These are phyloP conservation scores for Nepenthes alata DNA, from an alignment of 179 eudicot genomes.

Conservation along the genomic window DNA sequence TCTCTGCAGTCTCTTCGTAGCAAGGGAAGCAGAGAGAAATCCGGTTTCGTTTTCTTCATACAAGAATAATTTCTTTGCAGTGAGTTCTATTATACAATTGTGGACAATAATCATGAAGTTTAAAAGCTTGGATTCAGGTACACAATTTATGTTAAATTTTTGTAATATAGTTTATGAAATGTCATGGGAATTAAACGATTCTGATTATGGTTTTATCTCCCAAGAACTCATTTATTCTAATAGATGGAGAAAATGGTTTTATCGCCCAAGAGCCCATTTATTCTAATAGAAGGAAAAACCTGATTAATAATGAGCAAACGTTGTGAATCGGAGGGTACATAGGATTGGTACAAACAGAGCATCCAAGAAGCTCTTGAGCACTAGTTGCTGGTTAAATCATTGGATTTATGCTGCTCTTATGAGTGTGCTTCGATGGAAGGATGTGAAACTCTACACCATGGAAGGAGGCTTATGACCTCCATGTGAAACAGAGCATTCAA, in stretches of 20 bases:
- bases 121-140: no score
- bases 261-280: neutral
- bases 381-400: slow-evolving; percentile 50
- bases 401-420: slow-evolving; percentile 11
- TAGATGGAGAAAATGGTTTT: neutral
- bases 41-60: neutral
- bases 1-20: no score
- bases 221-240: no score
- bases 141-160: no score
- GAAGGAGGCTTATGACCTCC: slow-evolving; percentile 1
- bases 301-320: slow-evolving; percentile 24
- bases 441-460: slow-evolving; percentile 19
- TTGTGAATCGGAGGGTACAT: slow-evolving; percentile 98
- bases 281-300: neutral
- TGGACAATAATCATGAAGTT: no score
- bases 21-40: no score
- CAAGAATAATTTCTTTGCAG: no score
- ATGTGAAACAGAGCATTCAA: no score
- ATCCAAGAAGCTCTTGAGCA: slow-evolving; percentile 64
- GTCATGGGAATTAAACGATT: no score
- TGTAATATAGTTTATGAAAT: no score
- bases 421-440: slow-evolving; percentile 32
- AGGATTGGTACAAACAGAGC: slow-evolving; percentile 35
- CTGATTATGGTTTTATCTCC: no score
- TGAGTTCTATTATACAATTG: no score